These are phyloP conservation scores for Tolypocladium tundrense DNA, from an alignment of 2,329 filamentous ascomycete genomes.

Conservation along the genomic window DNA sequence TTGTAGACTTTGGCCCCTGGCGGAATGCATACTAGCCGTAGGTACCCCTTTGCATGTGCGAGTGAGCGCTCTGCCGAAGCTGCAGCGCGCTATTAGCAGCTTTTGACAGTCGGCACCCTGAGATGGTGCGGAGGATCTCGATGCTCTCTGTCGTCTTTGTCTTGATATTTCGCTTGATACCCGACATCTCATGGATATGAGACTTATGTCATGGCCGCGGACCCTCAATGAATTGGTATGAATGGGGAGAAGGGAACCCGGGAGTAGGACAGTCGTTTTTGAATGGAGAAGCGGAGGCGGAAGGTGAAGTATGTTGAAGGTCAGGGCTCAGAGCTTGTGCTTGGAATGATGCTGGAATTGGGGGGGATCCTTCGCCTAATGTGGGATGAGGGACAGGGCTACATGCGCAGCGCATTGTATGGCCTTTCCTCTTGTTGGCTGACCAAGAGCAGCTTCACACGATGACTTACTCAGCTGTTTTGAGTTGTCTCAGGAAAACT, in stretches of 20 bases:
- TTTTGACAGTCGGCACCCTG: background rate
- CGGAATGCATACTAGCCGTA: background rate
- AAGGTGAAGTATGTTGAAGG: background rate
- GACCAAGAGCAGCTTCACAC: background rate
- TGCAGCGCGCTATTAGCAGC: background rate
- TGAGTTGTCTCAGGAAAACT: background rate
- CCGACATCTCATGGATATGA: background rate
- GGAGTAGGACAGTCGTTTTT: background rate
- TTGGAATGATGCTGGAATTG: background rate
- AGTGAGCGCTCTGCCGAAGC: background rate
- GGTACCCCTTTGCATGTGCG: background rate
- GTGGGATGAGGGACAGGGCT: background rate
- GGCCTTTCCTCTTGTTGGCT: background rate
- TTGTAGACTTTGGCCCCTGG: background rate
- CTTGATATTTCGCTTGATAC: background rate
- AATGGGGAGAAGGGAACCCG: background rate
- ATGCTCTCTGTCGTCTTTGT: background rate
- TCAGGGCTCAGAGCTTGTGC: background rate
- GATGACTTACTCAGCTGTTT: background rate
- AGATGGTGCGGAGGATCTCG: background rate
- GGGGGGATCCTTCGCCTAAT: background rate
- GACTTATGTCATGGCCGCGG: background rate
- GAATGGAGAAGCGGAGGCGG: background rate
- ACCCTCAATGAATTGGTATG: background rate
- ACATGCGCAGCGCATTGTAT: background rate